Conservation (phyloP, 495 filamentous ascomycete genomes). For the Peziza echinospora region DNA sequence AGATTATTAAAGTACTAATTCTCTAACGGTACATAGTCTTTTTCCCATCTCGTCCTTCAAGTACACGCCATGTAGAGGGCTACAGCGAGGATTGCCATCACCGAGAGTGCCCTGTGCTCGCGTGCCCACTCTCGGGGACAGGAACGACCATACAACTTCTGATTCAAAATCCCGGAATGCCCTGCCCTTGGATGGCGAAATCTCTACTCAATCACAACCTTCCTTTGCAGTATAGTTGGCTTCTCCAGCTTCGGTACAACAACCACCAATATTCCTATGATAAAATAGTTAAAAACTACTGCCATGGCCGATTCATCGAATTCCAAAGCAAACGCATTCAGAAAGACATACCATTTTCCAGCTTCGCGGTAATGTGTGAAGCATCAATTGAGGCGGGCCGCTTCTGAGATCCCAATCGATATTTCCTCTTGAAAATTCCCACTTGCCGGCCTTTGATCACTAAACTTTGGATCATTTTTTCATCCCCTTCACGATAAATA, state of each 20-base stretch:
- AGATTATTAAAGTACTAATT: too few species aligned
- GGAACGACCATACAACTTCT: too few species aligned
- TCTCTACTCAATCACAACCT: constrained; percentile 31
- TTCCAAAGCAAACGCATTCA: constrained; percentile 21
- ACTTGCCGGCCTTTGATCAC: constrained; percentile 43
- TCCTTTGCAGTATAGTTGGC: constrained; percentile 36
- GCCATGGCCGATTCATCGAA: background rate
- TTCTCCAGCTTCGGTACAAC: constrained; percentile 45
- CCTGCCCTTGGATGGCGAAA: too few species aligned
- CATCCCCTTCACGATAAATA: constrained; percentile 46
- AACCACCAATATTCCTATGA: constrained; percentile 37
- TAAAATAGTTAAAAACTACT: background rate
- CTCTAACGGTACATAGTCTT: too few species aligned
- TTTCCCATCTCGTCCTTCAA: too few species aligned
- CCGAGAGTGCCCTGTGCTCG: too few species aligned
- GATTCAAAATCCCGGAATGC: too few species aligned
- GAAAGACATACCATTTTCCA: constrained; percentile 33
- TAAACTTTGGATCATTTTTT: constrained; percentile 45
- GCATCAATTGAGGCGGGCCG: constrained; percentile 37
- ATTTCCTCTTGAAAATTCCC: constrained; percentile 49
- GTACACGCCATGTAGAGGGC: too few species aligned
- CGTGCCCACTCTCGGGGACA: too few species aligned
- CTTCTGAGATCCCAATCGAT: constrained; percentile 32
- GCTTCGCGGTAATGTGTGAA: constrained; percentile 44
- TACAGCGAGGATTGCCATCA: too few species aligned